Conservation (phyloP, 2,329 filamentous ascomycete species). For the Sclerotinia nivalis region DNA sequence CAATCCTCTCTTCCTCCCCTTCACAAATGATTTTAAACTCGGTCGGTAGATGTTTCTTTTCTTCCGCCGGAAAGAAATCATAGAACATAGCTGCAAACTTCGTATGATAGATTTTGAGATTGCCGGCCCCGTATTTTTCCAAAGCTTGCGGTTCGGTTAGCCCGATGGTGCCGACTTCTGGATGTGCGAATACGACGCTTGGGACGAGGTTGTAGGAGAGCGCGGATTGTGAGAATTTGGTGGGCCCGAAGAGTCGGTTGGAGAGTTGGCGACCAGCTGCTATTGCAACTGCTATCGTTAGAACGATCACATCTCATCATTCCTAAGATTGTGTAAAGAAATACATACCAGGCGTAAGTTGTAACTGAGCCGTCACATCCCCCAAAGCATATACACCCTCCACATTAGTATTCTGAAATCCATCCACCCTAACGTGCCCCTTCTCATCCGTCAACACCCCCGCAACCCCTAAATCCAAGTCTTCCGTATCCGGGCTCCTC, state of each 20-base stretch:
- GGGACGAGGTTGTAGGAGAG: slow-evolving; percentile 53
- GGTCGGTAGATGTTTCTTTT: slow-evolving; percentile 53
- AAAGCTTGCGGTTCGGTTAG: slow-evolving; percentile 52
- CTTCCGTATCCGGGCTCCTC: slow-evolving; percentile 47
- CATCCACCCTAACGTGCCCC: slow-evolving; percentile 49
- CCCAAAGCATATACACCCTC: slow-evolving; percentile 52
- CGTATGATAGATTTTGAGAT: slow-evolving; percentile 52
- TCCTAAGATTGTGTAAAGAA: too few species aligned
- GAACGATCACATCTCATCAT: not conserved
- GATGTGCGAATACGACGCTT: slow-evolving; percentile 54
- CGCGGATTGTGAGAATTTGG: slow-evolving; percentile 46
- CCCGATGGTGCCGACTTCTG: slow-evolving; percentile 51
- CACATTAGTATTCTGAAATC: slow-evolving; percentile 51
- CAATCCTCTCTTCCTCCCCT: slow-evolving; percentile 51
- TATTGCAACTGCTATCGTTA: slow-evolving; percentile 48
- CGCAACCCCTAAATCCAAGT: slow-evolving; percentile 45
- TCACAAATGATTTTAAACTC: slow-evolving; percentile 53
- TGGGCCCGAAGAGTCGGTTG: slow-evolving; percentile 51
- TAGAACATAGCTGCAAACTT: slow-evolving; percentile 53
- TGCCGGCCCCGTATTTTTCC: slow-evolving; percentile 49
- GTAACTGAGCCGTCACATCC: slow-evolving; percentile 52
- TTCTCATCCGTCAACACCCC: slow-evolving; percentile 45
- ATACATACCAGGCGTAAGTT: slow-evolving; percentile 50
- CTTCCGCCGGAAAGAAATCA: slow-evolving; percentile 48
- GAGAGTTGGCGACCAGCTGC: slow-evolving; percentile 52